Base-by-base conservation (phyloP, 306 rosid genomes). In the Hylodesmum podocarpum region DNA sequence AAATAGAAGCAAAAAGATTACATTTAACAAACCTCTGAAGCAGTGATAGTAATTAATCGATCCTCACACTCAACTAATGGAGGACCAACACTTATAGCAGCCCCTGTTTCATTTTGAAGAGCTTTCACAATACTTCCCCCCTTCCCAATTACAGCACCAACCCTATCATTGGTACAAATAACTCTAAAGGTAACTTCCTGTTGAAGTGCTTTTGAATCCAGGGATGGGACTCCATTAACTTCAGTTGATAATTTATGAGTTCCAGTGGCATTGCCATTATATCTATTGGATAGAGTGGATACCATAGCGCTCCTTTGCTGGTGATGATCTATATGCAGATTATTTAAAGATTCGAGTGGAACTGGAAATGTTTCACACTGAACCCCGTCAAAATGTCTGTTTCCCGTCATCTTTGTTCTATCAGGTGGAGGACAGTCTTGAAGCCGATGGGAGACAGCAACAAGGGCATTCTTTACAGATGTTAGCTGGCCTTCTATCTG, bases 141-240 rank as follows among this genome's bases (percentile, higher is more conserved):
- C 80, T 88, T 95, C 65, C 98, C 98, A 88, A 95, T 92, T 37
- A 95, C 81, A 66, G 86, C 86, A 70, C 97, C 98, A 80, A 89
- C 88, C 84, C 72, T 89, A 75, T 92, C 89, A 71, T 72, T 82
- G 24, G 91, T 27, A 77, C 96, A 92, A 77, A 95, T 86, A 78
- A 95, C 84, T 80, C 82, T 88, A 63, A 92, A 95, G 65, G 78
- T 84, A 79, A 95, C 85, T 57, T 90, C 97, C 70, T 77, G 84
- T 68, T 69, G 78, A 39, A 57, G 51, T 22, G 70, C 62, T 71
- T 82, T 84, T 16, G 82, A 67, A 53, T 89, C 90, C 43, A 70
- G 72, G 71, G 81, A 40, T 8, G 92, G 66, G 25, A 75, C 73
- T 79, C 88, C 82, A 22, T 86, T 88, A 57, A 83, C 78, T 66